Conservation (phyloP, 345 rosid species). For the Gossypium thurberi region DNA sequence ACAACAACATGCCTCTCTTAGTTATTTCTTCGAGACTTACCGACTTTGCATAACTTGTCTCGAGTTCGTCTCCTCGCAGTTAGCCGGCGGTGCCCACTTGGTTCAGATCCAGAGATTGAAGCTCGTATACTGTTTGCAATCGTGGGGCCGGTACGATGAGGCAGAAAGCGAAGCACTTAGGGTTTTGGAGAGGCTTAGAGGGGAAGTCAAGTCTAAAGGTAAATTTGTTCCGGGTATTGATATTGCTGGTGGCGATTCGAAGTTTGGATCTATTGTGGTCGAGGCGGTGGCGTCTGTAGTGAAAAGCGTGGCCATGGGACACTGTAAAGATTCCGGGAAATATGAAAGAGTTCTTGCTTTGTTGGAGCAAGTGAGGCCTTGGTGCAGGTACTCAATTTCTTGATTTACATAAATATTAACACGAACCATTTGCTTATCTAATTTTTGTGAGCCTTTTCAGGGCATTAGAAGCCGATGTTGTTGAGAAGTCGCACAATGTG, state of each 20-base stretch:
- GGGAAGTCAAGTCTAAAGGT: conserved; percentile 8
- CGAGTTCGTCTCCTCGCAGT: conserved; percentile 56
- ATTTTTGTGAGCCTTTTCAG: conserved; percentile 21
- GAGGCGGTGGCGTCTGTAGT: conserved; percentile 46
- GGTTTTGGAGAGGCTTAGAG: conserved; percentile 47
- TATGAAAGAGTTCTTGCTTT: conserved; percentile 37
- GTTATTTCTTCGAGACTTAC: conserved; percentile 42
- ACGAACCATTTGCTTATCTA: conserved; percentile 11
- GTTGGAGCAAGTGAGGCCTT: conserved; percentile 55
- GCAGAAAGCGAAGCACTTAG: conserved; percentile 37
- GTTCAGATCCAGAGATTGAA: conserved; percentile 50
- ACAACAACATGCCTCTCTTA: conserved; percentile 1
- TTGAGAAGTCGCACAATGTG: conserved; percentile 51
- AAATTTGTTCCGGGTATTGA: conserved; percentile 28
- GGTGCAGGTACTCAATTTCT: conserved; percentile 52
- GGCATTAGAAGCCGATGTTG: conserved; percentile 49
- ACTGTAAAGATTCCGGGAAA: conserved; percentile 31
- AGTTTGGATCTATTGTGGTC: conserved; percentile 44
- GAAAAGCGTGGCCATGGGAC: conserved; percentile 42
- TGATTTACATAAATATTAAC: not conserved
- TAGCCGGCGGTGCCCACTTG: conserved; percentile 52
- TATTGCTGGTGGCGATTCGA: conserved; percentile 30
- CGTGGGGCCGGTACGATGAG: conserved; percentile 41
- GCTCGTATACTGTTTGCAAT: conserved; percentile 44
- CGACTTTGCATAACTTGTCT: conserved; percentile 63